Conservation (phyloP, 345 rosid genomes). For the Rhizophora apiculata region DNA sequence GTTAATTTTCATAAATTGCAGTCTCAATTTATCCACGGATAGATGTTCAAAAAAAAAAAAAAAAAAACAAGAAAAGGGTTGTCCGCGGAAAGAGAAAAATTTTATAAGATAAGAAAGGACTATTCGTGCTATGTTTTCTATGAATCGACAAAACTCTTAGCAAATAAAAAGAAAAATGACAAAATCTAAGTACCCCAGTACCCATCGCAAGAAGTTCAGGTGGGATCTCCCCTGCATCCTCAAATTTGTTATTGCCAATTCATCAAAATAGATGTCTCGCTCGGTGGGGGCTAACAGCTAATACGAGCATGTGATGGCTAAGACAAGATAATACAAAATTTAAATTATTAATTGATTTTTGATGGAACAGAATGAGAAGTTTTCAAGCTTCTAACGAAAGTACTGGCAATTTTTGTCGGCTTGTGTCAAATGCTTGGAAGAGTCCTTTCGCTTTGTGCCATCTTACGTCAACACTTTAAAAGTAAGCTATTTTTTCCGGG, state of each 20-base stretch:
- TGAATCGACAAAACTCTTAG: too few species aligned
- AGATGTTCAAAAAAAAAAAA: too few species aligned
- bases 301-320: neutral
- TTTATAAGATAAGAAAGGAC: too few species aligned
- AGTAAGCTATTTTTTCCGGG: neutral
- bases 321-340: neutral
- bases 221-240: neutral
- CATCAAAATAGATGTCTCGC: neutral
- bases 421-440: neutral
- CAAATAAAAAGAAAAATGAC: too few species aligned
- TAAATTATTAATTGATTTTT: neutral
- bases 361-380: neutral
- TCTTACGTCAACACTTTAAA: neutral
- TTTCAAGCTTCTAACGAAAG: too few species aligned
- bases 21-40: too few species aligned
- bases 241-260: neutral
- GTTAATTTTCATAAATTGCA: too few species aligned
- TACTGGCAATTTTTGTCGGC: too few species aligned
- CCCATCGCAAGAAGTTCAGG: neutral
- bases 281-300: neutral
- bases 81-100: too few species aligned
- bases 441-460: too few species aligned
- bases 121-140: too few species aligned
- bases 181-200: neutral
- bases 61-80: too few species aligned